These are phyloP conservation scores for Vitis rotundifolia DNA, from an alignment of 164 flowering plant species.

Conservation along the genomic window DNA sequence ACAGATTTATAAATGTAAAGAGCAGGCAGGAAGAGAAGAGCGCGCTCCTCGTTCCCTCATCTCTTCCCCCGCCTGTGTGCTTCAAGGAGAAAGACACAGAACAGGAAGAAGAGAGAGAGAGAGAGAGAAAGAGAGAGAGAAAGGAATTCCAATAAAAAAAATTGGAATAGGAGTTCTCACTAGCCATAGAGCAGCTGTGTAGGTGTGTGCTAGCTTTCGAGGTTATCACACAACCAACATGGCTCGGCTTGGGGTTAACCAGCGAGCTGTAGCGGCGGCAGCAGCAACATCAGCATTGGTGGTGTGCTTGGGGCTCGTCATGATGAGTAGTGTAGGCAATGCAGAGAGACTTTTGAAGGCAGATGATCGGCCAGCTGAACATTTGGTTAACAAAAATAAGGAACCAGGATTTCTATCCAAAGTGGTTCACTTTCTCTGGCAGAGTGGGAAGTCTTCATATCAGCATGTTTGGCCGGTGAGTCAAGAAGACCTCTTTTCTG, in stretches of 20 bases:
- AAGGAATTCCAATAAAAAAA: background rate
- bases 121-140: background rate
- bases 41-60: background rate
- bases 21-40: background rate
- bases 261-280: conserved; percentile 9
- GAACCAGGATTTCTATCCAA: conserved; percentile 17
- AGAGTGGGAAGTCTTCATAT: conserved; percentile 36
- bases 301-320: conserved; percentile 22
- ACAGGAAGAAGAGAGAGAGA: background rate
- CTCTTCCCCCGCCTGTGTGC: background rate
- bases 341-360: conserved; percentile 43
- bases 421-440: conserved; percentile 34
- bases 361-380: conserved; percentile 8
- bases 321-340: conserved; percentile 18
- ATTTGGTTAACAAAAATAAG: conserved; percentile 10
- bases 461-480: conserved; percentile 65
- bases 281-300: conserved; percentile 16
- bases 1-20: conserved; percentile 15
- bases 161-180: background rate
- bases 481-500: background rate
- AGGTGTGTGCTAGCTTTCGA: background rate
- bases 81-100: background rate
- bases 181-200: background rate
- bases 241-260: conserved; percentile 17
- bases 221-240: background rate